Evolutionary conservation across 2,329 filamentous ascomycete species (phyloP).

Genomic region (Venturiaceae sp.): DNA sequence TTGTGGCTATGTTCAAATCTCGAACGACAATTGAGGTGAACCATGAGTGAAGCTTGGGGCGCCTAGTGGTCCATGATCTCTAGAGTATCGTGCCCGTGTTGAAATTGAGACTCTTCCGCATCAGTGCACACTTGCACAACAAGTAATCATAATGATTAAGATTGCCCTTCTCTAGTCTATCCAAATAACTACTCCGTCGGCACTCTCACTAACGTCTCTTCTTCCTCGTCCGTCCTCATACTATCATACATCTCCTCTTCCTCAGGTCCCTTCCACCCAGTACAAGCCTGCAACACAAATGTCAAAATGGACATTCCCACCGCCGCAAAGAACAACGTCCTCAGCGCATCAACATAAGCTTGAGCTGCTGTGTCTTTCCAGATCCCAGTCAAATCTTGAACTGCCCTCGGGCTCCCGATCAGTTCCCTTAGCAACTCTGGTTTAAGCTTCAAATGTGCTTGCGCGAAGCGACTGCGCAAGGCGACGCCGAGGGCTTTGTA

Average conservation of each 20-base stretch:
- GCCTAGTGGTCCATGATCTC: no score
- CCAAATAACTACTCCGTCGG: not conserved
- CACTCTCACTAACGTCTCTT: not conserved
- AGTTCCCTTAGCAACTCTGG: constrained; percentile 43
- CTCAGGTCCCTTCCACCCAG: constrained; percentile 41
- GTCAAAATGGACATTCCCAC: constrained; percentile 39
- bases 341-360: constrained; percentile 45
- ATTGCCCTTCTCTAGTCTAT: no score
- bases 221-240: not conserved
- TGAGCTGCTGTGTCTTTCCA: constrained; percentile 42
- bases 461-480: constrained; percentile 48
- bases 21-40: no score
- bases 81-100: no score
- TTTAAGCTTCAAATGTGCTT: constrained; percentile 27
- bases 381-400: constrained; percentile 36
- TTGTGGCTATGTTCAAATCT: no score
- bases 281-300: constrained; percentile 45
- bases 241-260: constrained; percentile 2
- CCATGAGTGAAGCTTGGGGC: no score
- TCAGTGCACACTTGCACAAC: no score
- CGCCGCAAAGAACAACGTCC: constrained; percentile 42
- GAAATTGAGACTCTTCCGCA: no score
- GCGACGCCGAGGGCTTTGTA: constrained; percentile 47
- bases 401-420: constrained; percentile 49
- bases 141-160: no score